Evolutionary conservation across 306 rosid genomes (phyloP), one percentile per base, ranked within the genome.

Genomic region (Quercus aquifolioides): DNA sequence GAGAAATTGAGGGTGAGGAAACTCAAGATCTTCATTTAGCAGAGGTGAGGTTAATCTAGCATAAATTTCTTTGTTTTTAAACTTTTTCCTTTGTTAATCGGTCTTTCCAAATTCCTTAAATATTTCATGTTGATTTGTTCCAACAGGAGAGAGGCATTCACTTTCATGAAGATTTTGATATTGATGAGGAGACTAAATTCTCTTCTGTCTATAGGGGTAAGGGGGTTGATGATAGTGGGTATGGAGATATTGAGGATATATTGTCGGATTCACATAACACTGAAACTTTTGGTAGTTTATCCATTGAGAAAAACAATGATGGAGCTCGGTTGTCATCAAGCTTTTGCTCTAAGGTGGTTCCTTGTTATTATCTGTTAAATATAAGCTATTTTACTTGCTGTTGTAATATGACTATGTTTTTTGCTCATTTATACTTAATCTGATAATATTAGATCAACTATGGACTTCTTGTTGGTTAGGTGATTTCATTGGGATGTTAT

Each of bases 1-100:
- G 91, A 85, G 98, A 95, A 89, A 95, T 93, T 74, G 99, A 92
- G 92, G 95, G 92, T 0, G 99, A 95, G 90, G 99, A 89, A 3
- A 95, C 99, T 49, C 91, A 81, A 79, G 99, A 95, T 92, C 91
- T 89, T 80, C 99, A 95, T 84, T 80, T 90, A 63, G 98, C 98
- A 51, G 99, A 95, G 96, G 99, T 94, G 78, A 80, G 87, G 79
- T 80, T 67, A 79, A 75, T 81, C 76, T 74, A 23, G 43, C 81
- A 41, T 70, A 60, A 33, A 46, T 33, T 83, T 65, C 56, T n/a
- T 33, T 31, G 60, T 76, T 54, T 70, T 25, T 56, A 20, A 73
- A 33, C 49, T 63, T 28, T 72, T 63, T 67, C n/a, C 52, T 33
- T 74, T 17, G 9, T 79, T 56, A 56, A 21, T n/a, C 21, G 25